Conservation (phyloP, 1,284 basidiomycete species). For the Austropuccinia psidii region DNA sequence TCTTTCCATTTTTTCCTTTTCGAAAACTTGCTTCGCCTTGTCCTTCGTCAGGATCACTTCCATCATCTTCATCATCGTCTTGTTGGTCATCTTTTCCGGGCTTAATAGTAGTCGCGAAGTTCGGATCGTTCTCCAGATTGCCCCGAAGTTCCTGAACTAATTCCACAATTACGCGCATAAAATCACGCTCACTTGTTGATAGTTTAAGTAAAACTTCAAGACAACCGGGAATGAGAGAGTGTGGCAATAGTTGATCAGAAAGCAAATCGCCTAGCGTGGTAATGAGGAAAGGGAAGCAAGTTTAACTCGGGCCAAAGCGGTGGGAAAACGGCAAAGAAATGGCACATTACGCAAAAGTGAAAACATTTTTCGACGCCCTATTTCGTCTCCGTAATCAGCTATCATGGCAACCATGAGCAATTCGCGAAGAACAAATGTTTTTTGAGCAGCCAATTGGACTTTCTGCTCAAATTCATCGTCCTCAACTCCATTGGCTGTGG, state of each 20-base stretch:
- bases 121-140: slow-evolving; percentile 33
- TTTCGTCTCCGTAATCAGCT: slow-evolving; percentile 89
- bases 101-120: slow-evolving; percentile 42
- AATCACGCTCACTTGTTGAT: slow-evolving; percentile 74
- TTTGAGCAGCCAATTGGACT: slow-evolving; percentile 56
- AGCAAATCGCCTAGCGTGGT: slow-evolving; percentile 81
- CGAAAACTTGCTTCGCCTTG: slow-evolving; percentile 31
- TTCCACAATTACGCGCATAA: slow-evolving; percentile 89
- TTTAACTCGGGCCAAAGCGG: too few species aligned
- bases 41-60: slow-evolving; percentile 31
- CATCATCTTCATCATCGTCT: slow-evolving; percentile 33
- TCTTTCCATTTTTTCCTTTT: slow-evolving; percentile 17
- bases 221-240: slow-evolving; percentile 67
- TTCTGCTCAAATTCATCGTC: slow-evolving; percentile 52
- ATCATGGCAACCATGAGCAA: slow-evolving; percentile 71
- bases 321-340: too few species aligned
- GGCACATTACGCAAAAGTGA: slow-evolving; percentile 64
- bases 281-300: not conserved
- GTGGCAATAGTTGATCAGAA: slow-evolving; percentile 69
- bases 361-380: slow-evolving; percentile 86
- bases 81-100: slow-evolving; percentile 43
- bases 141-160: slow-evolving; percentile 79
- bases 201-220: slow-evolving; percentile 81
- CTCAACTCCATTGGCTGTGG: slow-evolving; percentile 52
- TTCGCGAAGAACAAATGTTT: slow-evolving; percentile 70